Base-by-base conservation (phyloP, 805 yeast species). In the Kuraishia floccosa region DNA sequence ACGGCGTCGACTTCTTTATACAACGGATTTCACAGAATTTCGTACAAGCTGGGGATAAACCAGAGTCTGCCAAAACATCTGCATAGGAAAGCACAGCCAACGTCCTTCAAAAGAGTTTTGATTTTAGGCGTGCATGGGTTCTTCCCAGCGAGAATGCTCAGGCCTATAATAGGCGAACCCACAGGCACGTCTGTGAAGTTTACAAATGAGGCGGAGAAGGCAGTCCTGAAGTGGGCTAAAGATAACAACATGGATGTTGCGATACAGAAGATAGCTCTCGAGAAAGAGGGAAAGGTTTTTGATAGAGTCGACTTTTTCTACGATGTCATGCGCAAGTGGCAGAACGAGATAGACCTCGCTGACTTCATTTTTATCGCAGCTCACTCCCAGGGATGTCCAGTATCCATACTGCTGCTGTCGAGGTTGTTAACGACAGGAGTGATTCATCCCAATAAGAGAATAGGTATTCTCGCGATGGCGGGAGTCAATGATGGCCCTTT, bases 351-450 rank as follows among this genome's bases (percentile, higher is more conserved):
- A 4, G 30, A 38, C 7, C 40, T 46, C 24, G 89, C 96, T 0
- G 97, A 89, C 52, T 79, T 80, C 39, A 72, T 89, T n/a, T 85
- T 79, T 47, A 70, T 89, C 38, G 96, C 96, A 2, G 77, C 94
- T 1, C 98, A 89, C 54, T 87, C 96, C 0, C 98, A 89, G 52
- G 98, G 98, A 0, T 77, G 89, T 28, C 96, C 95, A 0, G 97
- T 91, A 0, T 72, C 94, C 1, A 74, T 85, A 1, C 76, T 84
- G 20, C 51, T 89, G 18, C 55, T 86, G n/a, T 79, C 94, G 0
- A 66, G 68, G 40, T 61, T 89, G 25, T 67, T 89, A 9, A 79
- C 72, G 39, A 64, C 69, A 23, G 91, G 74, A 0, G 39, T 54
- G 6, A 60, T 72, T 8, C 47, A 62, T 12, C 47, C 51, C 17